A percentile compares a stretch with the other conserved stretches of the same genome.
phyloP scores from a whole-genome alignment of 2,329 filamentous ascomycete genomes.

The Fusarium globosum region DNA sequence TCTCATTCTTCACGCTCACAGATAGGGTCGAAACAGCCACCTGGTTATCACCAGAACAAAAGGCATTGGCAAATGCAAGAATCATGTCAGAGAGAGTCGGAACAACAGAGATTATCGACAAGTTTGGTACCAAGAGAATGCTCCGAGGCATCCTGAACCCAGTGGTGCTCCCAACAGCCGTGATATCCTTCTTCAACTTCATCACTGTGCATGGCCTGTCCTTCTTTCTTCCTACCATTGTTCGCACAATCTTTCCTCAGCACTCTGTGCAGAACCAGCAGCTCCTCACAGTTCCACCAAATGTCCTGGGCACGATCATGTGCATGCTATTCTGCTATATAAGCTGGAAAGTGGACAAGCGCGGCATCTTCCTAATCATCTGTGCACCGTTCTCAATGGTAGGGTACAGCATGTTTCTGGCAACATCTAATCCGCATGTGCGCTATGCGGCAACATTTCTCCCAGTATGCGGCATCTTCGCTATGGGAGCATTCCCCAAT shows the following conservation, averaged over 20 bases:
- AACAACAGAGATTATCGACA: background rate
- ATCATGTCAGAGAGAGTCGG: background rate
- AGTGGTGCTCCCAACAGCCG: background rate
- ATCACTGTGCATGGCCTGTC: conserved; percentile 1
- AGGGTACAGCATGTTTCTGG: conserved; percentile 1
- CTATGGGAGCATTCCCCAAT: background rate
- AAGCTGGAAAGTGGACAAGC: background rate
- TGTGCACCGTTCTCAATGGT: background rate
- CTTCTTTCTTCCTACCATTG: background rate
- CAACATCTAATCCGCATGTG: background rate
- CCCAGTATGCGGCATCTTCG: background rate
- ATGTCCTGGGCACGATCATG: background rate
- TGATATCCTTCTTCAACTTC: background rate
- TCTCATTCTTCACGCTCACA: background rate
- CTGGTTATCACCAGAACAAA: background rate
- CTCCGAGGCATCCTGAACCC: background rate
- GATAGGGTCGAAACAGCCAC: background rate
- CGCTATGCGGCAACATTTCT: background rate
- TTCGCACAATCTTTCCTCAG: background rate
- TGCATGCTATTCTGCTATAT: background rate
- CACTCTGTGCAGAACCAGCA: background rate
- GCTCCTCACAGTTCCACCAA: background rate
- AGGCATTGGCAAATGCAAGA: background rate
- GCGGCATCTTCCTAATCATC: background rate
- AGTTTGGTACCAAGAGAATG: background rate